Evolutionary conservation across 2,329 filamentous ascomycete genomes (phyloP).

Genomic region (Ascochyta rabiei): DNA sequence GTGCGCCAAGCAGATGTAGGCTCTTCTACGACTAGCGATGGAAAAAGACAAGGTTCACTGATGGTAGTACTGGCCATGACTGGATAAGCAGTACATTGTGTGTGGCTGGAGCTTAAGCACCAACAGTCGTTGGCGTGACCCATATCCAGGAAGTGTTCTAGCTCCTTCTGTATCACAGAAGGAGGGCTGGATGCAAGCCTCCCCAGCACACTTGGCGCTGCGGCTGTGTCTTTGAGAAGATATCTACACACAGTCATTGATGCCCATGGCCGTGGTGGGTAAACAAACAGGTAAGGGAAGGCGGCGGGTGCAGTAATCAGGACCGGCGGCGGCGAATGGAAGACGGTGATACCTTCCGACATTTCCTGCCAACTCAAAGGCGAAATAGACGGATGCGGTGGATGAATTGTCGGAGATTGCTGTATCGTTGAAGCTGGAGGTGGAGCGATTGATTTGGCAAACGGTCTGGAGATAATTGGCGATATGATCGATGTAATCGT

Average conservation of each 20-base stretch:
- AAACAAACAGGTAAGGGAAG: slow-evolving; percentile 11
- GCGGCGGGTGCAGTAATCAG: slow-evolving; percentile 12
- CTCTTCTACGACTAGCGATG: not conserved
- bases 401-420: not conserved
- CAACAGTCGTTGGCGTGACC: slow-evolving; percentile 34
- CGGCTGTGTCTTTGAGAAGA: not conserved
- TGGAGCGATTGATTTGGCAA: not conserved
- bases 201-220: not conserved
- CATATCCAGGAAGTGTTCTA: slow-evolving; percentile 25
- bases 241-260: not conserved
- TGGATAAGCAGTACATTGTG: not conserved
- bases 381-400: not conserved
- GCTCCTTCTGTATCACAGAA: slow-evolving; percentile 1
- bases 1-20: too few species aligned
- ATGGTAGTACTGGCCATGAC: not conserved
- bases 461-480: not conserved
- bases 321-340: not conserved
- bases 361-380: not conserved
- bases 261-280: not conserved
- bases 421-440: not conserved
- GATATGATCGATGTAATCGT: too few species aligned
- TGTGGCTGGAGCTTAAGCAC: slow-evolving; percentile 20
- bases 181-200: not conserved
- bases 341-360: not conserved
- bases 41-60: not conserved